These are phyloP conservation scores for Tulasnella sp. DNA, from an alignment of 768 basidiomycete genomes.

Conservation along the genomic window DNA sequence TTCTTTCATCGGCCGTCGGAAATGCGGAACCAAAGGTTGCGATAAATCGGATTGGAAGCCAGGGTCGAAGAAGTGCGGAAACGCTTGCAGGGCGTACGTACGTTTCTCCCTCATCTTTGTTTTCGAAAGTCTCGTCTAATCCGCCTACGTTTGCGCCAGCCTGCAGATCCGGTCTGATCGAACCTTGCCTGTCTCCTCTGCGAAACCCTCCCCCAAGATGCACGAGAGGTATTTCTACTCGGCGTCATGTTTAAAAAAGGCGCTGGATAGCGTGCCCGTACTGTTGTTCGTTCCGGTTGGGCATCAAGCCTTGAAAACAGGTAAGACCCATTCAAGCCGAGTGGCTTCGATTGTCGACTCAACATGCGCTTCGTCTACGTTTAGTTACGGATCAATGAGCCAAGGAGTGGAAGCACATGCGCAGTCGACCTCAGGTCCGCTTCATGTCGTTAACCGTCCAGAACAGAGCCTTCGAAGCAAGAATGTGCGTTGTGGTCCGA, in stretches of 20 bases:
- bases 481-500: neutral
- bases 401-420: neutral
- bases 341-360: neutral
- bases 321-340: neutral
- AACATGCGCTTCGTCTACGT: neutral
- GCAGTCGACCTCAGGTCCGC: neutral
- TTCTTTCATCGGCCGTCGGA: neutral
- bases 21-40: neutral
- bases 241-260: neutral
- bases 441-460: neutral
- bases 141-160: no score
- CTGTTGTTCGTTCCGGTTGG: neutral
- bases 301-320: neutral
- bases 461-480: neutral
- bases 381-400: neutral
- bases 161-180: no score
- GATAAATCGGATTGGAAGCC: neutral
- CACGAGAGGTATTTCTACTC: neutral
- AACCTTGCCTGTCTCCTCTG: neutral
- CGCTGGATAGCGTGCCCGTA: neutral
- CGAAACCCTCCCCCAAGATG: neutral
- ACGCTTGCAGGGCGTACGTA: neutral
- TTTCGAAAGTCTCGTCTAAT: neutral
- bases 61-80: neutral
- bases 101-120: neutral